Conservation (phyloP, 2,329 filamentous ascomycete species). For the Alternaria novae-zelandiae region DNA sequence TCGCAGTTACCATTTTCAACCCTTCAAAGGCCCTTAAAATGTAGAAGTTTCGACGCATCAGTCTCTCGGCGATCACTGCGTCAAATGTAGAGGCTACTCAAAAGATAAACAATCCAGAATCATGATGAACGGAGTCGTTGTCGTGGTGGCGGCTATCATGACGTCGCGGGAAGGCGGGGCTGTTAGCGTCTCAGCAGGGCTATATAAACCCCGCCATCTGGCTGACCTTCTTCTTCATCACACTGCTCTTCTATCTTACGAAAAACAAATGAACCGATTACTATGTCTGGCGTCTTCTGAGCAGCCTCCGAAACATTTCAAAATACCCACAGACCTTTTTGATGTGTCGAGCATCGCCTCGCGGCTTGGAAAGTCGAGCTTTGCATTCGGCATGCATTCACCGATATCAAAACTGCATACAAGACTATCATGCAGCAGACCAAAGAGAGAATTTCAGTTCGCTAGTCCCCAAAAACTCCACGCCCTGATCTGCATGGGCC, state of each 20-base stretch:
- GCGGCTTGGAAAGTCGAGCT: accelerated
- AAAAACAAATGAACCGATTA: too few relatives aligned
- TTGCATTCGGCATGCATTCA: background rate
- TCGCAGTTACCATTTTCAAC: too few relatives aligned
- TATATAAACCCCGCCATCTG: background rate
- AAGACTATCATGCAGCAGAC: background rate
- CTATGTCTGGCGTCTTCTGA: too few relatives aligned
- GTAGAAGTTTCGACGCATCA: too few relatives aligned
- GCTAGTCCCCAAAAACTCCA: background rate
- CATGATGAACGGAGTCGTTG: too few relatives aligned
- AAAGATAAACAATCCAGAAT: too few relatives aligned
- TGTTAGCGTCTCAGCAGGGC: background rate
- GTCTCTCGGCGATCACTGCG: background rate
- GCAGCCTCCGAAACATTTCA: too few relatives aligned
- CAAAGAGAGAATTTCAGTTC: accelerated
- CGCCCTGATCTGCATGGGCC: background rate
- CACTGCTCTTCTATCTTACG: background rate
- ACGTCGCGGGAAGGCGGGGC: background rate
- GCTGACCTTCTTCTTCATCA: background rate
- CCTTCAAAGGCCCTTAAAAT: too few relatives aligned
- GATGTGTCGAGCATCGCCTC: background rate
- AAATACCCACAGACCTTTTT: too few relatives aligned
- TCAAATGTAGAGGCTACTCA: too few relatives aligned
- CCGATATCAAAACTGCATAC: background rate
- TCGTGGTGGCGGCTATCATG: background rate